Evolutionary conservation across 352 stramenopile genomes (phyloP).

Genomic region (Globisporangium uncinulatum): DNA sequence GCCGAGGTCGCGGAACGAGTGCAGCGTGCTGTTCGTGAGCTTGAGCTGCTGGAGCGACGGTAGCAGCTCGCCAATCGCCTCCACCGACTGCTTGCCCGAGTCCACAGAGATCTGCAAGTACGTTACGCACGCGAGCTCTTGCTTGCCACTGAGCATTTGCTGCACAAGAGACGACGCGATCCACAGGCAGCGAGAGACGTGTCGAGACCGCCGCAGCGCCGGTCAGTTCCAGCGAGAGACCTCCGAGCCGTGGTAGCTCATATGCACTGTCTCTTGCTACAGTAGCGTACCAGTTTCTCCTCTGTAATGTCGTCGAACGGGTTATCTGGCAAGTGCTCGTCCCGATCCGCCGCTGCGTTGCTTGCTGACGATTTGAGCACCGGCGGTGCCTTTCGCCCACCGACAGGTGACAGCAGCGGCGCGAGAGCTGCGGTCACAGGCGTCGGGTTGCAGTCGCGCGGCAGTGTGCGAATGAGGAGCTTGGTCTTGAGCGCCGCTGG

Average conservation of each 20-base stretch:
- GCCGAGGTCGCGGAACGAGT: conserved; percentile 79
- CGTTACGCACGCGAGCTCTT: conserved; percentile 52
- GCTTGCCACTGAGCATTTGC: conserved; percentile 53
- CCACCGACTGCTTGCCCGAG: conserved; percentile 73
- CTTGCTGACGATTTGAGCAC: background rate
- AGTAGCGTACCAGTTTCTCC: conserved; percentile 46
- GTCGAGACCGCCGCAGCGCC: background rate
- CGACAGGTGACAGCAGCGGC: conserved; percentile 21
- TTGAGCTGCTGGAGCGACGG: conserved; percentile 64
- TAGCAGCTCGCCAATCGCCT: conserved; percentile 72
- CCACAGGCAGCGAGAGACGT: no score
- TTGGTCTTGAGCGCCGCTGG: conserved; percentile 30
- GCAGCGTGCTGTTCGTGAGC: conserved; percentile 54
- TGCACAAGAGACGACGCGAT: conserved; percentile 10
- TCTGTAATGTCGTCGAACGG: conserved; percentile 79
- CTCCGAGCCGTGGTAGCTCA: no score
- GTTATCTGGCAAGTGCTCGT: conserved; percentile 39
- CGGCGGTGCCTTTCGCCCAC: conserved; percentile 1
- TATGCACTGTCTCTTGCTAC: background rate
- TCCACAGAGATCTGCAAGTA: conserved; percentile 66
- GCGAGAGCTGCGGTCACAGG: conserved; percentile 19
- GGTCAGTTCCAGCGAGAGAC: background rate
- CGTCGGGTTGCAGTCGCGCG: conserved; percentile 65
- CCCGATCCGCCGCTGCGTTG: conserved; percentile 10
- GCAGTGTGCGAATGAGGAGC: conserved; percentile 70